A percentile compares a stretch with the other conserved stretches of the same genome.
Evolutionary conservation across 2,329 filamentous ascomycete species (phyloP).

Genomic region (Colletotrichum paranaense): DNA sequence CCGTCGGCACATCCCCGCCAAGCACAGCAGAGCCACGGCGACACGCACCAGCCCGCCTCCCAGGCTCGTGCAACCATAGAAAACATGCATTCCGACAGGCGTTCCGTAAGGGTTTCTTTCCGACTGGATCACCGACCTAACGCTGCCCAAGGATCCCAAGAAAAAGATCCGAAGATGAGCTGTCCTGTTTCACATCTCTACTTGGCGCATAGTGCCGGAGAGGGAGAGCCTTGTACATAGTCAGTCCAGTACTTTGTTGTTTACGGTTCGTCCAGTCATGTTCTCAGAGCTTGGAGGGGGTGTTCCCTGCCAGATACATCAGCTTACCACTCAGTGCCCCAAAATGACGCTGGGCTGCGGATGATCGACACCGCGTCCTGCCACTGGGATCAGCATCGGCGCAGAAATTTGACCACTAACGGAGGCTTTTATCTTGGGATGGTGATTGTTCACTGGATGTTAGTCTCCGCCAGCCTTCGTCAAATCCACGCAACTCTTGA

Average conservation of each 20-base stretch:
- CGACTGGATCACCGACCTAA: neutral
- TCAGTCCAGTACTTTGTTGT: neutral
- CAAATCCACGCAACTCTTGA: conserved; percentile 1
- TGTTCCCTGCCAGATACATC: neutral
- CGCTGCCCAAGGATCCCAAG: too few species aligned
- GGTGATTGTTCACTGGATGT: neutral
- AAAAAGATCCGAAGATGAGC: conserved; percentile 5
- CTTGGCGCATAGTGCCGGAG: conserved; percentile 6
- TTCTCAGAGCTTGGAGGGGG: neutral
- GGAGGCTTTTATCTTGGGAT: neutral
- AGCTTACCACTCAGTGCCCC: too few species aligned
- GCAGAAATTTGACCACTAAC: neutral
- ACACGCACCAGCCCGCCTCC: conserved; percentile 8
- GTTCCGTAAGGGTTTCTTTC: neutral
- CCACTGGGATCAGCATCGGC: neutral
- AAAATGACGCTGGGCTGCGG: conserved; percentile 23
- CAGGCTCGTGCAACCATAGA: neutral
- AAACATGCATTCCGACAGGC: neutral
- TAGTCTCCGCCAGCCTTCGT: neutral
- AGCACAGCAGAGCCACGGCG: conserved; percentile 30
- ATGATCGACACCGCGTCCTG: conserved; percentile 30
- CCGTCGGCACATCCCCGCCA: conserved; percentile 29
- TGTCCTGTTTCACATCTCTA: conserved; percentile 23
- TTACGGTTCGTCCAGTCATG: neutral
- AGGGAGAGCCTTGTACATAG: neutral